Conservation (phyloP, 106 monocot species). For the Ottelia alismoides region DNA sequence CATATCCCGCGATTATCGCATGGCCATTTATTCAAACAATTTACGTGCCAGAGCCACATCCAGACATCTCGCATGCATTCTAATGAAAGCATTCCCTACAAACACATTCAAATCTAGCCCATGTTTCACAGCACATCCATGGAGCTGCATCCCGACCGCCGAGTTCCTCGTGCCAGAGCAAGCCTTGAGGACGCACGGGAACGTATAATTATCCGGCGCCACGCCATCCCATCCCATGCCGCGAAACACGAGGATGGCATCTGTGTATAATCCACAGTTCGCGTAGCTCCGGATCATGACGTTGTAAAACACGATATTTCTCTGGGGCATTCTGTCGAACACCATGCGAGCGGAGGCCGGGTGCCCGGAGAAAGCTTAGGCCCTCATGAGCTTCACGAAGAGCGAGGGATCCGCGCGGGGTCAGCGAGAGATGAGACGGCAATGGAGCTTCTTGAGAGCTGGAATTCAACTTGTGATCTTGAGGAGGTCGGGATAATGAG, state of each 20-base stretch:
- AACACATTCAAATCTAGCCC: constrained; percentile 52
- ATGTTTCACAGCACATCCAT: constrained; percentile 27
- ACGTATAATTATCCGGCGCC: constrained; percentile 55
- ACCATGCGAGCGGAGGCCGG: constrained; percentile 28
- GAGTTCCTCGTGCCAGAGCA: constrained; percentile 32
- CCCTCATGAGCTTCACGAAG: constrained; percentile 64
- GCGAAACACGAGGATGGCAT: constrained; percentile 45
- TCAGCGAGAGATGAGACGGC: constrained; percentile 13
- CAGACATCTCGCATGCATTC: constrained; percentile 29
- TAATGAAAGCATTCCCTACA: constrained; percentile 52
- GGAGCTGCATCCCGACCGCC: constrained; percentile 27
- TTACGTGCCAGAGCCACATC: constrained; percentile 8
- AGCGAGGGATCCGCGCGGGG: constrained; percentile 29
- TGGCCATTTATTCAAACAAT: constrained; percentile 62
- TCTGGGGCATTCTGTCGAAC: constrained; percentile 38
- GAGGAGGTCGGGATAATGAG: no score
- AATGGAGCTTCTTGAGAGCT: constrained; percentile 28
- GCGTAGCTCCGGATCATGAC: constrained; percentile 81
- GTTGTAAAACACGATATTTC: constrained; percentile 62
- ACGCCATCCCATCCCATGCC: constrained; percentile 15
- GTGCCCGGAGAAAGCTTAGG: constrained; percentile 44
- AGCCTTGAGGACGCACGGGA: constrained; percentile 59
- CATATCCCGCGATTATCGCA: constrained; percentile 56
- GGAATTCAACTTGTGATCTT: no score
- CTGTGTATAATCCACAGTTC: constrained; percentile 19